Base-by-base conservation (phyloP, 495 filamentous ascomycete species). In the Neurospora hispaniola region DNA sequence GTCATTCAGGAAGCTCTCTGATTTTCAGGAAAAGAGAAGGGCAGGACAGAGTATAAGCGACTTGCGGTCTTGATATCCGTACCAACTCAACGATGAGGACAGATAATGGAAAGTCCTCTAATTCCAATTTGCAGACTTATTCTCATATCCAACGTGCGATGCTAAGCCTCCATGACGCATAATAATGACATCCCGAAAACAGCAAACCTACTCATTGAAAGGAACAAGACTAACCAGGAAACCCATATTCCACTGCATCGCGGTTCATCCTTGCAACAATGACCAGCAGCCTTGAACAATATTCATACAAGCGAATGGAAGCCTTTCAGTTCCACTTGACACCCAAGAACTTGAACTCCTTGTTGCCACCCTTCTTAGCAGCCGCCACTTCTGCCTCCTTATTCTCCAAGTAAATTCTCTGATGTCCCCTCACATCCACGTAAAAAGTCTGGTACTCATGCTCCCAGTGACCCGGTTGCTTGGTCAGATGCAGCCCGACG, bases 371-470 rank as follows among this genome's bases (percentile, higher is more conserved):
- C 76, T 78, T 77, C n/a, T 76, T 43, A 4, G 79, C 68, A 35
- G 78, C 77, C 38, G 71, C 41, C 23, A 75, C 5, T 5, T 46
- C 35, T 14, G 79, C 77, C 72, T 89, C 86, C 12, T 82, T 82
- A 71, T 88, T 88, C 78, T 92, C 90, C 10, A 94, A 81, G 74
- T 89, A 91, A 59, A 91, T 85, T 46, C 86, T 81, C 75, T 83
- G 79, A 59, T 89, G 87, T 20, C 88, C 83, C 74, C 78, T 83
- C 27, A 97, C 89, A 82, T 98, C 95, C 69, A 99, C 74, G 38
- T 87, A 90, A 42, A 99, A 85, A 77, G 93, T 90, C 78, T 89
- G 87, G 82, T 97, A 97, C 78, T 93, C 87, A 78, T 89, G 96
- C 20, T 95, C 90, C 44, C 78, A 76, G 74, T 89, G 81, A 11